Conservation (phyloP, 2,329 filamentous ascomycete genomes). For the Colletotrichum musae region DNA sequence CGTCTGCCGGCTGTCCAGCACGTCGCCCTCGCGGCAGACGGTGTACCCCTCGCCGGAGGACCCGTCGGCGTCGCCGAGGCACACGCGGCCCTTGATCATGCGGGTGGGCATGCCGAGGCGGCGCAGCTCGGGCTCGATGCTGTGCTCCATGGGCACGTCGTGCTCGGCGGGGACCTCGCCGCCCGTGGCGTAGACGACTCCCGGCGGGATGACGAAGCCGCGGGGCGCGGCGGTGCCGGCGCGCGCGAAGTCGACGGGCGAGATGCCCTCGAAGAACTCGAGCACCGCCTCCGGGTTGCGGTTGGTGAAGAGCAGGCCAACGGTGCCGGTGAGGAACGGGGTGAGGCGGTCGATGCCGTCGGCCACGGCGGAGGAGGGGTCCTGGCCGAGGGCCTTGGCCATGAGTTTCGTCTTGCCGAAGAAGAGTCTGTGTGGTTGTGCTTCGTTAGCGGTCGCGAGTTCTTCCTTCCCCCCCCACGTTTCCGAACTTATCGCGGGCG, state of each 20-base stretch:
- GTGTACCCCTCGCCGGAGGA: constrained; percentile 71
- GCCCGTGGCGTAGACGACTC: constrained; percentile 84
- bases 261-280: constrained; percentile 79
- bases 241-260: constrained; percentile 90
- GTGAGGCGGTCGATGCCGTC: constrained; percentile 81
- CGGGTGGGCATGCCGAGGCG: constrained; percentile 91
- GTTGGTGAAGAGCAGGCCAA: constrained; percentile 93
- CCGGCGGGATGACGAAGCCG: constrained; percentile 84
- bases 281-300: constrained; percentile 77
- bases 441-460: constrained; percentile 9
- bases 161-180: constrained; percentile 85
- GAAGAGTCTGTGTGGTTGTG: constrained; percentile 77
- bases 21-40: constrained; percentile 88
- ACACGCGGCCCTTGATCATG: constrained; percentile 89
- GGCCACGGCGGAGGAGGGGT: constrained; percentile 83
- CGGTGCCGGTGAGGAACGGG: constrained; percentile 81
- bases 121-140: constrained; percentile 89
- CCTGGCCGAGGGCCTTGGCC: constrained; percentile 90
- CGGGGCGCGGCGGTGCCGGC: constrained; percentile 83
- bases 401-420: constrained; percentile 99
- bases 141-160: constrained; percentile 90
- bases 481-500: background rate
- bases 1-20: constrained; percentile 91
- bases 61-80: constrained; percentile 71
- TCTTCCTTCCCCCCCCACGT: background rate